Percentiles rank a stretch among this genome's conserved stretches.
These are phyloP conservation scores for Talaromyces pinophilus DNA, from an alignment of 2,329 filamentous ascomycete genomes.

Conservation along the genomic window DNA sequence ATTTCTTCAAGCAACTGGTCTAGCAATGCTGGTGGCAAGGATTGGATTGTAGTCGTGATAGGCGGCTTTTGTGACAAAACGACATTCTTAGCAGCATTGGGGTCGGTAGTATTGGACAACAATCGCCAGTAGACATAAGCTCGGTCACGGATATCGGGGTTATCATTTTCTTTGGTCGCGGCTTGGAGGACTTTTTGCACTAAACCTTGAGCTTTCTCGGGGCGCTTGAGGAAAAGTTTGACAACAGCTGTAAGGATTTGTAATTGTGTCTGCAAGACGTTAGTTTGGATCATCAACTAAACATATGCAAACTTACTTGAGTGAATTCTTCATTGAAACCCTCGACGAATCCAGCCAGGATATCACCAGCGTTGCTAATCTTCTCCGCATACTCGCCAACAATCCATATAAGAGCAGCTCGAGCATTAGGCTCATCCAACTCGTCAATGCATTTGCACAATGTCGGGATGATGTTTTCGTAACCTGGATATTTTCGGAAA, in stretches of 20 bases:
- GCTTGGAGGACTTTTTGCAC: constrained; percentile 93
- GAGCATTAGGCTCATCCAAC: constrained; percentile 86
- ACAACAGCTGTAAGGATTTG: constrained; percentile 97
- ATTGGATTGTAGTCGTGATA: constrained; percentile 91
- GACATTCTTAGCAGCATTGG: constrained; percentile 88
- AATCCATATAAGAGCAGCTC: constrained; percentile 95
- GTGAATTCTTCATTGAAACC: constrained; percentile 95
- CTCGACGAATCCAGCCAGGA: constrained; percentile 86
- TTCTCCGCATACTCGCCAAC: constrained; percentile 99
- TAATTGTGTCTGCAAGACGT: constrained; percentile 72
- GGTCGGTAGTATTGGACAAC: constrained; percentile 75
- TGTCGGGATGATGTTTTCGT: constrained; percentile 95
- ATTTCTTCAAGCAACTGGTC: constrained; percentile 90
- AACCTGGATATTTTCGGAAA: constrained; percentile 93
- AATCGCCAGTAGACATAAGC: constrained; percentile 99
- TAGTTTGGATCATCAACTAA: not conserved
- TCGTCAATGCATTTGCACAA: constrained; percentile 97
- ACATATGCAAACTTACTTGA: constrained; percentile 61
- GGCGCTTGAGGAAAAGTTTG: constrained; percentile 96
- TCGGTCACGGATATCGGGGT: constrained; percentile 93
- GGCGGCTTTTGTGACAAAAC: constrained; percentile 92
- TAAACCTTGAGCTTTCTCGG: constrained; percentile 82
- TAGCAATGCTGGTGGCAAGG: constrained; percentile 76
- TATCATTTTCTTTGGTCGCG: constrained; percentile 93
- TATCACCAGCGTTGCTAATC: constrained; percentile 97